phyloP scores from a whole-genome alignment of 2,329 filamentous ascomycete genomes.

The Colletotrichum tanaceti region DNA sequence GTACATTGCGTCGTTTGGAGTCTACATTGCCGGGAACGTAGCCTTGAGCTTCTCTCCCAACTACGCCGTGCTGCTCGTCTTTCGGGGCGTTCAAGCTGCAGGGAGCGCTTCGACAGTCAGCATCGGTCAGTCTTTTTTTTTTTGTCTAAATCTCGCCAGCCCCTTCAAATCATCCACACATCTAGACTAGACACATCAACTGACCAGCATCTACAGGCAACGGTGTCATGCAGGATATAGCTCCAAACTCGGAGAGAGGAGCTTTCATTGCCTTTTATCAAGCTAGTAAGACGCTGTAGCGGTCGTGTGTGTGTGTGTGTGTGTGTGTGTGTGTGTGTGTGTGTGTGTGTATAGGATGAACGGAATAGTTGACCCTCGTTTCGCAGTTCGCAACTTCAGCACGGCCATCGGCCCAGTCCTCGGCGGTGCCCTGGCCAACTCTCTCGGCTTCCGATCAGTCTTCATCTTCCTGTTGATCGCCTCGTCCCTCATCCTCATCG shows the following conservation, averaged over 20 bases:
- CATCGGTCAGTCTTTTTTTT: conserved; percentile 53
- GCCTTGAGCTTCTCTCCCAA: conserved; percentile 57
- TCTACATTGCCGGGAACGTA: conserved; percentile 61
- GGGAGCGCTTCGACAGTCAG: conserved; percentile 62
- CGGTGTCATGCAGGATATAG: conserved; percentile 50
- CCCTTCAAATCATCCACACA: neutral
- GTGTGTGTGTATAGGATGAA: rapidly evolving
- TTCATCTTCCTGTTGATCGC: conserved; percentile 38
- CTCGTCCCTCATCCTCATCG: conserved; percentile 37
- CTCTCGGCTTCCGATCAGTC: conserved; percentile 32
- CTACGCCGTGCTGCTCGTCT: conserved; percentile 56
- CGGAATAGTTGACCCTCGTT: neutral
- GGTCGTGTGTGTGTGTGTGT: too few species aligned
- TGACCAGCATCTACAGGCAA: conserved; percentile 33
- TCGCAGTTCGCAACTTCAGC: conserved; percentile 45
- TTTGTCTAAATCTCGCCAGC: neutral
- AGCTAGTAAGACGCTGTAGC: conserved; percentile 43
- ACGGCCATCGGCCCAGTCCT: conserved; percentile 50
- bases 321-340: too few species aligned
- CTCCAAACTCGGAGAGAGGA: conserved; percentile 47
- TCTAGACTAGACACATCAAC: neutral
- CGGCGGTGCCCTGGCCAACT: conserved; percentile 47
- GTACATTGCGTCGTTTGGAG: conserved; percentile 58
- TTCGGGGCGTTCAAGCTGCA: conserved; percentile 60
- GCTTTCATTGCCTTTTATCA: conserved; percentile 49